Conservation (phyloP, 176 grass and related monocot genomes). For the Ananas comosus region DNA sequence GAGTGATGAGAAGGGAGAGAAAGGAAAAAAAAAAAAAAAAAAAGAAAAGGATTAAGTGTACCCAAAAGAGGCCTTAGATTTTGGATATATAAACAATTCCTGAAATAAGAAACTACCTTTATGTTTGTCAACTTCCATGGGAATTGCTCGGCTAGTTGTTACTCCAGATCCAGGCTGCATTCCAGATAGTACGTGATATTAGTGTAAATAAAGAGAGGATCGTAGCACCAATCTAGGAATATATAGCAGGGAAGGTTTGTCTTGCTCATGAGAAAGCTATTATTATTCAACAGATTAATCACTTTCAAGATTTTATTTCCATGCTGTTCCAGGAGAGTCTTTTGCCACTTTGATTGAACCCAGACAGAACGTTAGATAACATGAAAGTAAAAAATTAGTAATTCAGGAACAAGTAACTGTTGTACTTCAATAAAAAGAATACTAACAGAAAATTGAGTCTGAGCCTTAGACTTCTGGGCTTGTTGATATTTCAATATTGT, state of each 20-base stretch:
- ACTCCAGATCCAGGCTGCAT: conserved; percentile 46
- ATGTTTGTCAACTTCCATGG: conserved; percentile 43
- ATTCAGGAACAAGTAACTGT: neutral
- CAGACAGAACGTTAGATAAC: neutral
- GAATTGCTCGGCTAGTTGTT: conserved; percentile 35
- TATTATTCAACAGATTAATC: neutral
- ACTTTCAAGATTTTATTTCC: neutral
- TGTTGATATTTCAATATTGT: conserved; percentile 83
- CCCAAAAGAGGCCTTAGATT: neutral
- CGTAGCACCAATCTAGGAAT: neutral
- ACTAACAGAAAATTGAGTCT: conserved; percentile 41
- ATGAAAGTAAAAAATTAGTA: neutral
- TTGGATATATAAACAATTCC: too few relatives aligned
- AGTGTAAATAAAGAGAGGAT: neutral
- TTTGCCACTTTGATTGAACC: neutral
- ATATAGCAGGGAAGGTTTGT: too few relatives aligned
- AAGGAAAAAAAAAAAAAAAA: too few relatives aligned
- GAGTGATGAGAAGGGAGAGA: too few relatives aligned
- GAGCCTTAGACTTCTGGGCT: conserved; percentile 46
- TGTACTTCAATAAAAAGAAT: neutral
- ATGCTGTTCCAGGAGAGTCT: too few relatives aligned
- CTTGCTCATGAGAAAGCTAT: neutral
- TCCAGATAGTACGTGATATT: neutral
- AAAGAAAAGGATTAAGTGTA: neutral
- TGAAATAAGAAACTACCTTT: conserved; percentile 14